phyloP scores from a whole-genome alignment of 2,329 filamentous ascomycete species.

The Fusarium brachygibbosum region DNA sequence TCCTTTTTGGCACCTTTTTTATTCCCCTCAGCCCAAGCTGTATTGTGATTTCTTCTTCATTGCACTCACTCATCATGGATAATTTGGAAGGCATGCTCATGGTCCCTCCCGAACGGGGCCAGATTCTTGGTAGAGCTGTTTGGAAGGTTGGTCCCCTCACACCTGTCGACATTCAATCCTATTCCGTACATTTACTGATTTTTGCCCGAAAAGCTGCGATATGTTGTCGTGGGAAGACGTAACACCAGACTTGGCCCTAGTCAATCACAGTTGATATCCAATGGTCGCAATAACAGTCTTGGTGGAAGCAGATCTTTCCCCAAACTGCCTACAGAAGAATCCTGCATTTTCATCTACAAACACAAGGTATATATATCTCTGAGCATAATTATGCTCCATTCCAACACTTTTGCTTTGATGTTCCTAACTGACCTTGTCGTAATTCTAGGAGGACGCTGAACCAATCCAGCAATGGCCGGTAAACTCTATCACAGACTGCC shows the following conservation, averaged over 20 bases:
- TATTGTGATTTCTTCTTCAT: not conserved
- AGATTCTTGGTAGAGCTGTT: slow-evolving; percentile 63
- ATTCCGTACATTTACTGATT: slow-evolving; percentile 21
- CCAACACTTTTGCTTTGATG: not conserved
- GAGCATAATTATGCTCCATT: not conserved
- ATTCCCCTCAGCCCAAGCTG: slow-evolving; percentile 2
- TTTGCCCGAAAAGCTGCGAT: slow-evolving; percentile 64
- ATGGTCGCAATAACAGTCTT: slow-evolving; percentile 56
- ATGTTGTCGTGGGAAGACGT: slow-evolving; percentile 67
- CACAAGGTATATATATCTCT: slow-evolving; percentile 60
- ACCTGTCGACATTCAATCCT: slow-evolving; percentile 5
- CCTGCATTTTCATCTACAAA: slow-evolving; percentile 69
- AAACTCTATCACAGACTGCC: slow-evolving; percentile 67
- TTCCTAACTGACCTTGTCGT: slow-evolving; percentile 17
- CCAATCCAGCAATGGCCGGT: slow-evolving; percentile 67
- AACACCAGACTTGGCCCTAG: slow-evolving; percentile 51
- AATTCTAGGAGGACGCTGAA: slow-evolving; percentile 64
- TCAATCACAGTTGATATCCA: slow-evolving; percentile 58
- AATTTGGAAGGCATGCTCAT: slow-evolving; percentile 62
- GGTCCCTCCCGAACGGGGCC: slow-evolving; percentile 64
- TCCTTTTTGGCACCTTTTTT: slow-evolving; percentile 1
- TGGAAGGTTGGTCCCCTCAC: slow-evolving; percentile 63
- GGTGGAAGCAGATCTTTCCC: slow-evolving; percentile 54
- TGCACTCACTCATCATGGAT: slow-evolving; percentile 52
- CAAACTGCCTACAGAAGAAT: slow-evolving; percentile 57